These are phyloP conservation scores for Dioscorea dumetorum DNA, from an alignment of 106 monocot species.

Conservation along the genomic window DNA sequence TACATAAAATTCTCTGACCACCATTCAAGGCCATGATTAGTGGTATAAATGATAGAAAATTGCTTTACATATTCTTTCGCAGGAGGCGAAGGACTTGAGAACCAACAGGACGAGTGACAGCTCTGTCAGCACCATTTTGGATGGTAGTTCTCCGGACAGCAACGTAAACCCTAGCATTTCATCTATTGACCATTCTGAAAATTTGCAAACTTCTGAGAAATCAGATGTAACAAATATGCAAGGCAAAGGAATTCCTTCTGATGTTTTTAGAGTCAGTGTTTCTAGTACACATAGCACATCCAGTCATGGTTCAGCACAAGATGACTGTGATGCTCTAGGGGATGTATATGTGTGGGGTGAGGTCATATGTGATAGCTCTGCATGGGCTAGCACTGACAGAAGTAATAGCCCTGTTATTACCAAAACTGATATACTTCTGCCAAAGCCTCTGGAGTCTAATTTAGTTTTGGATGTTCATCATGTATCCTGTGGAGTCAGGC, in stretches of 20 bases:
- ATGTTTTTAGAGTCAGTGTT: slow-evolving; percentile 72
- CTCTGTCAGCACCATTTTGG: slow-evolving; percentile 29
- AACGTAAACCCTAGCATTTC: slow-evolving; percentile 19
- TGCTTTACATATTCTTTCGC: slow-evolving; percentile 6
- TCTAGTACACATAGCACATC: slow-evolving; percentile 83
- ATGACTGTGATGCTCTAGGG: slow-evolving; percentile 68
- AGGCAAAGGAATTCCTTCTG: slow-evolving; percentile 49
- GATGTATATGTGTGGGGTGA: slow-evolving; percentile 91
- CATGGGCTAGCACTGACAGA: slow-evolving; percentile 25
- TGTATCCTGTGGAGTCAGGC: slow-evolving; percentile 80
- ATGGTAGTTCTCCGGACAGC: slow-evolving; percentile 41
- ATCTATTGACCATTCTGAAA: slow-evolving; percentile 19
- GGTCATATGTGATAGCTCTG: slow-evolving; percentile 45
- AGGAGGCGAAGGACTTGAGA: slow-evolving; percentile 57
- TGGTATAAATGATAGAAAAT: too few relatives aligned
- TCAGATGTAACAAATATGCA: slow-evolving; percentile 78
- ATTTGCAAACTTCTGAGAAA: slow-evolving; percentile 24
- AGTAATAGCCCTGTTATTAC: slow-evolving; percentile 19
- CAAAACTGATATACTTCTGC: slow-evolving; percentile 66
- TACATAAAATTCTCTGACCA: too few relatives aligned
- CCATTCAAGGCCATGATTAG: too few relatives aligned
- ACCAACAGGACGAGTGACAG: slow-evolving; percentile 52
- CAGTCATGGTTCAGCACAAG: slow-evolving; percentile 78
- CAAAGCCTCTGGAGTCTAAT: slow-evolving; percentile 82
- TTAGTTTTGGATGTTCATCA: slow-evolving; percentile 72